phyloP scores from a whole-genome alignment of 2,329 filamentous ascomycete genomes.

The Fusarium oligoseptatum region DNA sequence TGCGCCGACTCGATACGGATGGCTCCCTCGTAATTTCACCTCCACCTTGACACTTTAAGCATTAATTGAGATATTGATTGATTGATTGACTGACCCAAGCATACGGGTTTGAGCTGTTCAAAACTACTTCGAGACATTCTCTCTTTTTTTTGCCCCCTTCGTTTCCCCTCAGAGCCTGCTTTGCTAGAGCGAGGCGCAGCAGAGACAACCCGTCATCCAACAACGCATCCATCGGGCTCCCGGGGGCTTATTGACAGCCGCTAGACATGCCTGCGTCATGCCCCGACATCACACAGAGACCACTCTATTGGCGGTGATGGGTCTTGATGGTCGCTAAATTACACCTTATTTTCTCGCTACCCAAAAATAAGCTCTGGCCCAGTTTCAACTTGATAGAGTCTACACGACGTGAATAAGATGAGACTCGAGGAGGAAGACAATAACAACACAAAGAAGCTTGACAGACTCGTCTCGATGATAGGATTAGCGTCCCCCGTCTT shows the following conservation, averaged over 20 bases:
- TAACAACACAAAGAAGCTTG: background rate
- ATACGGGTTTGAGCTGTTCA: background rate
- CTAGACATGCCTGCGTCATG: slow-evolving; percentile 1
- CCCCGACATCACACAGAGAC: slow-evolving; percentile 6
- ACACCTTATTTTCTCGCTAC: slow-evolving; percentile 24
- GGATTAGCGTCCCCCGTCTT: background rate
- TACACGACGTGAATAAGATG: background rate
- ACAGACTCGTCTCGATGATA: background rate
- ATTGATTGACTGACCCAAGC: background rate
- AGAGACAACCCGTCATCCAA: background rate
- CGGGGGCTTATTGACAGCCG: slow-evolving; percentile 11
- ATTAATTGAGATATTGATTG: background rate
- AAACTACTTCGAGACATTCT: background rate
- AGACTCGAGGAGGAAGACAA: background rate
- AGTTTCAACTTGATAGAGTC: slow-evolving; percentile 9
- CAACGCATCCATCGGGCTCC: slow-evolving; percentile 15
- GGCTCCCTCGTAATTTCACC: slow-evolving; percentile 1
- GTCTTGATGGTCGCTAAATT: slow-evolving; percentile 23
- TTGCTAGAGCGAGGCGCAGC: slow-evolving; percentile 33
- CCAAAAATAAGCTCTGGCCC: slow-evolving; percentile 23
- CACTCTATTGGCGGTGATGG: slow-evolving; percentile 21
- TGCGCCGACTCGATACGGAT: background rate
- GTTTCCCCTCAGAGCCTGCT: slow-evolving; percentile 1
- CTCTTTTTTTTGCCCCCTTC: background rate
- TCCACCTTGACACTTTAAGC: background rate